These are phyloP conservation scores for Plasmodium fragile DNA, from an alignment of 169 alveolate species.

Conservation along the genomic window DNA sequence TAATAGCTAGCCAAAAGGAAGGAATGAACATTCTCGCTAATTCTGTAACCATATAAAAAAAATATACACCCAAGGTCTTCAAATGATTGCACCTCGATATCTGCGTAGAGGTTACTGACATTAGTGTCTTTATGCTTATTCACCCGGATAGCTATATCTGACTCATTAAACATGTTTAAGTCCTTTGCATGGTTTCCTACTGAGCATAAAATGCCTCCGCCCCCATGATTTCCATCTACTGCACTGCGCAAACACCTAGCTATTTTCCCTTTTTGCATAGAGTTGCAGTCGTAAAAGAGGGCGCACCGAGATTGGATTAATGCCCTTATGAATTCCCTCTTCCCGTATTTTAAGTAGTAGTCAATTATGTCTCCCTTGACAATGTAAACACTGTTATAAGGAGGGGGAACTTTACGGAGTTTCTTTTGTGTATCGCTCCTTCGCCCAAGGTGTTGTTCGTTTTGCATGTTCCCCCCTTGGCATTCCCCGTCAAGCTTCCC, in stretches of 20 bases:
- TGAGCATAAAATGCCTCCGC: not conserved
- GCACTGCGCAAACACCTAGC: not conserved
- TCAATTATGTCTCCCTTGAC: conserved; percentile 34
- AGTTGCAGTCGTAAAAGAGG: conserved; percentile 26
- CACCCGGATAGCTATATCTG: conserved; percentile 33
- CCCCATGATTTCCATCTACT: not conserved
- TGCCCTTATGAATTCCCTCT: not conserved
- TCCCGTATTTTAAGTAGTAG: conserved; percentile 14
- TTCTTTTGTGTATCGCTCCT: not conserved
- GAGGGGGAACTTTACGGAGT: not conserved
- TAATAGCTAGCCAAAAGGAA: conserved; percentile 12
- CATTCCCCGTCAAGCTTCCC: not conserved
- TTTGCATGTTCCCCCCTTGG: not conserved
- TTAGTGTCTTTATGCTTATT: not conserved
- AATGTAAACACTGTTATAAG: conserved; percentile 7
- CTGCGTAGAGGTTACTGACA: conserved; percentile 35
- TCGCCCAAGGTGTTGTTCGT: not conserved
- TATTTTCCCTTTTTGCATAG: conserved; percentile 27
- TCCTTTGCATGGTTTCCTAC: conserved; percentile 34
- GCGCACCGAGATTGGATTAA: not conserved
- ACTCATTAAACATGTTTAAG: conserved; percentile 34
- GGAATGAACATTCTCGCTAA: conserved; percentile 15
- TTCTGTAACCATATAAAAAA: conserved; percentile 31
- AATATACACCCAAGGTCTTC: conserved; percentile 32
- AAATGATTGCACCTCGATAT: conserved; percentile 14